These are phyloP conservation scores for Pseudozyma hubeiensis DNA, from an alignment of 1,284 basidiomycete genomes.

Conservation along the genomic window DNA sequence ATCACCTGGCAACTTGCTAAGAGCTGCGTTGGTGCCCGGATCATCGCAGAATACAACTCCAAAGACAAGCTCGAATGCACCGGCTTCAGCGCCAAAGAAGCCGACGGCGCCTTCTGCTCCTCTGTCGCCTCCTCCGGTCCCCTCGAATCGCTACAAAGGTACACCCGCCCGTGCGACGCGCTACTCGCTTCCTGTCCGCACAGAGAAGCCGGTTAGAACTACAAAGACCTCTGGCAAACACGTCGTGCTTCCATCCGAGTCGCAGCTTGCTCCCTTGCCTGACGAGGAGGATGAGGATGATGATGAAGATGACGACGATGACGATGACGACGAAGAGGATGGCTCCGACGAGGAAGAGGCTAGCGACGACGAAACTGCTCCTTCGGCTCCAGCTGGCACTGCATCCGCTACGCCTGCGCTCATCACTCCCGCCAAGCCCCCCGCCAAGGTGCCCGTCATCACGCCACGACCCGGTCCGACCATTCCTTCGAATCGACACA, in stretches of 20 bases:
- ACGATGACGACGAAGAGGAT: slow-evolving; percentile 63
- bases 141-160: slow-evolving; percentile 58
- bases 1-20: slow-evolving; percentile 19
- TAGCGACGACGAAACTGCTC: slow-evolving; percentile 38
- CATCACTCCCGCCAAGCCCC: slow-evolving; percentile 29
- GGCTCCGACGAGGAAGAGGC: slow-evolving; percentile 68
- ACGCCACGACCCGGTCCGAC: slow-evolving; percentile 35
- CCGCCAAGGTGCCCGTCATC: slow-evolving; percentile 45
- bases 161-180: slow-evolving; percentile 63
- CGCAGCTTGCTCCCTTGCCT: slow-evolving; percentile 84
- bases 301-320: slow-evolving; percentile 58
- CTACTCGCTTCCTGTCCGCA: slow-evolving; percentile 66
- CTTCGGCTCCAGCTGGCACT: not conserved
- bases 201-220: slow-evolving; percentile 75
- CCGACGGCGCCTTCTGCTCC: slow-evolving; percentile 20
- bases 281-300: slow-evolving; percentile 70
- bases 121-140: slow-evolving; percentile 33
- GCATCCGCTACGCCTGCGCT: slow-evolving; percentile 11
- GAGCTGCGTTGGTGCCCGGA: slow-evolving; percentile 30
- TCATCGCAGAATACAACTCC: slow-evolving; percentile 9
- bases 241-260: slow-evolving; percentile 87
- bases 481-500: slow-evolving; percentile 40
- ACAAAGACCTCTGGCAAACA: slow-evolving; percentile 93
- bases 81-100: slow-evolving; percentile 9
- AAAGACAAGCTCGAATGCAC: slow-evolving; percentile 14